Evolutionary conservation across 352 stramenopile genomes (phyloP), one percentile per base, ranked within the genome.

Genomic region (Globisporangium viniferum): DNA sequence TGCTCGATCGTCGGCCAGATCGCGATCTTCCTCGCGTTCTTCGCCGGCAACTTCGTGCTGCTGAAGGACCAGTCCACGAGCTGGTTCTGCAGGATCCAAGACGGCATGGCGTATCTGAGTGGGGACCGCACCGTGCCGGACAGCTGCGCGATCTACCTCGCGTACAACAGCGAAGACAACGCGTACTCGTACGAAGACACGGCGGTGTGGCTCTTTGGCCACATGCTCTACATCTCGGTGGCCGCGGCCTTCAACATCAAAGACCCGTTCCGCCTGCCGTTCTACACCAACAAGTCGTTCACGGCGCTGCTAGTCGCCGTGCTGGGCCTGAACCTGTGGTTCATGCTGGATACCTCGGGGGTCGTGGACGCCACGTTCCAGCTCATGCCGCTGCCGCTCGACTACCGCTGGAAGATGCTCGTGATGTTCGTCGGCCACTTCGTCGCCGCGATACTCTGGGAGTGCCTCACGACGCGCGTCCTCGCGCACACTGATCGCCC

Each of bases 161-260:
- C 65, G 41, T 49, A 67, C 6, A 64, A 79, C 36, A 56, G 55
- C 20, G 77, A 73, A 46, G 70, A 74, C 53, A 74, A 77, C 33
- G 67, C 79, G 72, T 78, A 81, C 62, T 10, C 80, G 73, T 78
- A 79, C 62, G 82, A 89, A 62, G 77, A 81, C 68, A 73, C 82
- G 14, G 74, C 59, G n/a, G 75, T 82, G 27, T 89, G 79, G 80
- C 70, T 91, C 41, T 91, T 85, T 61, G 76, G 75, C 9, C 82
- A 89, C 62, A 41, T 88, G 69, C 69, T 73, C 18, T 91, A 87
- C 64, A 72, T 84, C 39, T 73, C 73, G 5, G 77, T 91, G 20
- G 80, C 80, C 1, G 73, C 79, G 0, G 82, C 80, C 12, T 87
- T 91, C 64, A 81, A 89, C 59, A 56, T 86, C 51, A 77, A 83